Base-by-base conservation (phyloP, 768 basidiomycete genomes). In the Filobasidium floriforme region DNA sequence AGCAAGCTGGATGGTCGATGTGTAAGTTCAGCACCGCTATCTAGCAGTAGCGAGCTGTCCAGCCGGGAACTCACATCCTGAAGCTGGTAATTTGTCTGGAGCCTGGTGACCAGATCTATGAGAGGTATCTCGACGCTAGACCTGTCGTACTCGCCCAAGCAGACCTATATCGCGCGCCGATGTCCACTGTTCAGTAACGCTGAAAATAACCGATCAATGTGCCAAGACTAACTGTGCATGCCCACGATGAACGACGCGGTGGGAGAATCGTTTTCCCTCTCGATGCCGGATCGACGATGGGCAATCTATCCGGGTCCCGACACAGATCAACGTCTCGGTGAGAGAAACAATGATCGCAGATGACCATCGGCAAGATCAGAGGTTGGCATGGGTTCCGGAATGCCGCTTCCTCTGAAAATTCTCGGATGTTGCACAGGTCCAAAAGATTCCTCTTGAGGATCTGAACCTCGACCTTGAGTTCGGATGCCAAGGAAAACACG, bases 261-360 rank as follows among this genome's bases (percentile, higher is more conserved):
- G 69, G 81, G 81, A 11, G 43, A 37, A 75, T 63, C 61, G 72
- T 75, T 29, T 70, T 65, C 0, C 62, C 60, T 59, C 43, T 63
- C 9, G 46, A 70, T 26, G 68, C 71, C 7, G 65, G 70, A 60
- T 78, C 79, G 14, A 78, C 70, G 59, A 70, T 68, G 5, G 89
- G 87, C 51, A 90, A 81, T 46, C 96, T 82, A 66, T 91, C 89
- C 12, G 86, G 83, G 79, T 98, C 94, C 18, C 94, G 85, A 76
- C 94, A 97, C 73, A 99, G 89, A 77, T 99, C 96, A 73, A 99
- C 89, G 76, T 94, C 92, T 1, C 89, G 85, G 67, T 92, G 82
- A 15, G 82, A 80, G 76, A 92, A 92, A 79, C 90, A 98, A 72
- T 87, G 85, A 49, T 84, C 85, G 76, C 94, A 97, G 37, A 93